phyloP scores from a whole-genome alignment of 306 rosid genomes.

The Vachellia pachyceras region DNA sequence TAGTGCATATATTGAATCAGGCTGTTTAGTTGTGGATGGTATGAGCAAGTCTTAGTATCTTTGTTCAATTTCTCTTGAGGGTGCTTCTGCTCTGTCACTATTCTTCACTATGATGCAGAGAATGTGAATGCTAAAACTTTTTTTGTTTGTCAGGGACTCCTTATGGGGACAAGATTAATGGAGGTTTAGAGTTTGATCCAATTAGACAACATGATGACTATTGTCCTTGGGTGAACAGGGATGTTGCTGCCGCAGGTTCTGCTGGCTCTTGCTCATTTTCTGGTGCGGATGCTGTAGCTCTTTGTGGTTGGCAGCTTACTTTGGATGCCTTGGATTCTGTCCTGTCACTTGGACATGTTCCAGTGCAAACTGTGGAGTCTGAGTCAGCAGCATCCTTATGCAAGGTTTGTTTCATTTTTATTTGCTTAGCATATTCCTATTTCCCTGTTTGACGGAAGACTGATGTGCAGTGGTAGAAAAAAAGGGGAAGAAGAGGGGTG shows the following conservation, averaged over 20 bases:
- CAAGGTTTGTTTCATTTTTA: constrained; percentile 63
- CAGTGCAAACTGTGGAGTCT: constrained; percentile 81
- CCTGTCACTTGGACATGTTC: constrained; percentile 73
- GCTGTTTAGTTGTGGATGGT: constrained; percentile 52
- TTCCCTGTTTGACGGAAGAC: neutral
- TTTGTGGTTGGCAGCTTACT: constrained; percentile 97
- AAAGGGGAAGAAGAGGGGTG: no score
- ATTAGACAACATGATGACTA: constrained; percentile 83
- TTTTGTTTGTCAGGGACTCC: constrained; percentile 61
- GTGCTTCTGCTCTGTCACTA: neutral
- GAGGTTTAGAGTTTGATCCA: constrained; percentile 85
- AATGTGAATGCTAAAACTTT: constrained; percentile 31
- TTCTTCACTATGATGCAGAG: constrained; percentile 13
- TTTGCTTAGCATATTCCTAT: neutral
- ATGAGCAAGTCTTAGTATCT: constrained; percentile 48
- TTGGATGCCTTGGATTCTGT: constrained; percentile 87
- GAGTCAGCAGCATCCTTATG: constrained; percentile 96
- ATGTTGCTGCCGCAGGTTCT: constrained; percentile 93
- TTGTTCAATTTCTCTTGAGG: constrained; percentile 4
- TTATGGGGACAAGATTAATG: constrained; percentile 77
- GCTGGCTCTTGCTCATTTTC: constrained; percentile 56
- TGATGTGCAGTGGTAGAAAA: no score
- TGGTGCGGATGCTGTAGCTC: constrained; percentile 62
- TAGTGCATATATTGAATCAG: constrained; percentile 58
- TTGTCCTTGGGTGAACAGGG: constrained; percentile 99